These are phyloP conservation scores for Alternaria consortialis DNA, from an alignment of 2,329 filamentous ascomycete species.

Conservation along the genomic window DNA sequence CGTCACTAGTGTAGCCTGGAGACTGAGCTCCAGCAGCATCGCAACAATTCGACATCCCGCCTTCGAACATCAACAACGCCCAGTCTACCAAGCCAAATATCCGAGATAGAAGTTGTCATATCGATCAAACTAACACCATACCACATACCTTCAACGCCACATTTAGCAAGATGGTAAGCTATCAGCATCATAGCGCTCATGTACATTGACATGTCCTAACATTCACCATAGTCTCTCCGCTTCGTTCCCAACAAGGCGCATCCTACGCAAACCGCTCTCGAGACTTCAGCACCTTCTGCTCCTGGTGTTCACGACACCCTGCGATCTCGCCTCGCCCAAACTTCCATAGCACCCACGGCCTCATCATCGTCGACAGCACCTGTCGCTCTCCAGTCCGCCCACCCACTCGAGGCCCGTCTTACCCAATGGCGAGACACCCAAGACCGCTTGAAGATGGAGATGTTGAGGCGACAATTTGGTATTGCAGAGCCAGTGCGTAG, in stretches of 20 bases:
- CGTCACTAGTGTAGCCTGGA: conserved; percentile 40
- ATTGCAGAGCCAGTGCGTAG: conserved; percentile 91
- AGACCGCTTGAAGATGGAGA: conserved; percentile 86
- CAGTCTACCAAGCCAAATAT: not conserved
- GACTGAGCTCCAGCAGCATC: conserved; percentile 14
- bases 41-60: conserved; percentile 19
- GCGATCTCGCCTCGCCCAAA: conserved; percentile 77
- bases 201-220: conserved; percentile 3
- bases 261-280: conserved; percentile 63
- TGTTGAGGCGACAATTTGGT: conserved; percentile 85
- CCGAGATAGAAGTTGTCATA: not conserved
- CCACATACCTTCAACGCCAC: not conserved
- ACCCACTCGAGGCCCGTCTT: conserved; percentile 92
- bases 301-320: conserved; percentile 94
- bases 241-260: conserved; percentile 78
- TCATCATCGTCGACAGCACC: conserved; percentile 35
- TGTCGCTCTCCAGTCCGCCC: conserved; percentile 68
- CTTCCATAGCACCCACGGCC: conserved; percentile 46
- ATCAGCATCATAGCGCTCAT: not conserved
- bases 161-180: conserved; percentile 26
- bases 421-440: conserved; percentile 90
- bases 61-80: conserved; percentile 8
- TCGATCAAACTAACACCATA: not conserved
- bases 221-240: conserved; percentile 75
- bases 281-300: conserved; percentile 79